Percentiles rank a stretch among this genome's conserved stretches.
Conservation (phyloP, 1,284 basidiomycete species). For the Schizopora paradoxa region DNA sequence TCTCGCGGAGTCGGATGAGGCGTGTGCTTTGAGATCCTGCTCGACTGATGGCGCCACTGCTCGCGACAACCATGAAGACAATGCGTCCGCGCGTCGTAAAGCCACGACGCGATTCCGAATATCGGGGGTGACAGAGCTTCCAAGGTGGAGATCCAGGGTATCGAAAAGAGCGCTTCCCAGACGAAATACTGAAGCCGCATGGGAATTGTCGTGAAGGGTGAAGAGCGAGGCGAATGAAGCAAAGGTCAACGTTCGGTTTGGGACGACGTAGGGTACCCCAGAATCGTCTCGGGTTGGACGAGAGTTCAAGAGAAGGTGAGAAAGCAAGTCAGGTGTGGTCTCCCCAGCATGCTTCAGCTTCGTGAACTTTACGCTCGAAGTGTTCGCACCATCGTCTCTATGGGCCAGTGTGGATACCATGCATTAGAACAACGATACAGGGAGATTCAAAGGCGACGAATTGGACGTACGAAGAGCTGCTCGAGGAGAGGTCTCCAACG, state of each 20-base stretch:
- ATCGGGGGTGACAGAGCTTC: constrained; percentile 49
- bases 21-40: constrained; percentile 56
- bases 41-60: constrained; percentile 75
- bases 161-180: constrained; percentile 93
- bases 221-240: constrained; percentile 74
- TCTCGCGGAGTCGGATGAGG: constrained; percentile 41
- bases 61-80: constrained; percentile 84
- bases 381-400: constrained; percentile 51
- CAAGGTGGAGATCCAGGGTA: constrained; percentile 61
- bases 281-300: constrained; percentile 53
- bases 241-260: constrained; percentile 64
- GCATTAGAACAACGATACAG: constrained; percentile 12
- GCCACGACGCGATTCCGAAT: constrained; percentile 54
- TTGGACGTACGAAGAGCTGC: constrained; percentile 43
- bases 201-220: constrained; percentile 65
- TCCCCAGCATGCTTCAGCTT: constrained; percentile 39
- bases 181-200: constrained; percentile 79
- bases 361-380: constrained; percentile 48
- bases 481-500: constrained; percentile 64
- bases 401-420: constrained; percentile 16
- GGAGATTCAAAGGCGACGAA: constrained; percentile 17
- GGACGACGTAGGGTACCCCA: constrained; percentile 53
- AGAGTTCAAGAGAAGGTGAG: constrained; percentile 77
- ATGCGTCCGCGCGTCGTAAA: constrained; percentile 74
- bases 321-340: constrained; percentile 48